Base-by-base conservation (phyloP, 2,329 filamentous ascomycete genomes). In the Pseudopithomyces chartarum region DNA sequence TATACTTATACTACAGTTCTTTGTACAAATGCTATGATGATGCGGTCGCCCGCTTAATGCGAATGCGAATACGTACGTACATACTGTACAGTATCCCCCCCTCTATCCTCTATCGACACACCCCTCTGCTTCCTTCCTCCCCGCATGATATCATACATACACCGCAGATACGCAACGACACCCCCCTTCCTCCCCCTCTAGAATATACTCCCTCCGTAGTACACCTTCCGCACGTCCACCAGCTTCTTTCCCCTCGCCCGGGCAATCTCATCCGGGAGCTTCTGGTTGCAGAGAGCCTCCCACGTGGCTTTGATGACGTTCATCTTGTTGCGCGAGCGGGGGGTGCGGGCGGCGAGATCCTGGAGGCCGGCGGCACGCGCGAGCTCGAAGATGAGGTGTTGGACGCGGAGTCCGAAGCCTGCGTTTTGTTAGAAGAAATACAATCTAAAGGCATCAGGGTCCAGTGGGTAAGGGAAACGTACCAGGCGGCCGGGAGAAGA, bases 331-430 rank as follows among this genome's bases (percentile, higher is more conserved):
- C 93, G 87, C 60, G 91, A 91, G 44, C 94, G 89, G 36, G 89
- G 88, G 60, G 96, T 93, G 64, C 85, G 85, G 47, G 91, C 93
- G 15, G 92, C 85, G 33, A 99, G 85, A 75, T 99, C 95, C 62
- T 89, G 84, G 70, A 99, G 92, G 63, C 95, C 95, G 39, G 87
- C 90, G 47, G 88, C 88, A 62, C 92, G 90, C 73, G 91, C 93
- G 82, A 99, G 92, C 77, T 99, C 94, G 78, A 93, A 98, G 76
- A 99, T 94, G 63, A 92, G 86, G 73, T 91, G 87, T 68, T 96
- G 92, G 74, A 91, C 92, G 70, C 95, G 91, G 65, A 98, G 88
- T 72, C 95, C 95, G 70, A 97, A 99, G 57, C 95, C 95, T 97
- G 40, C 20, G 39, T 15, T 12, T 38, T 38, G 34, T 19, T 39